Evolutionary conservation across 805 yeast genomes (phyloP).

Genomic region (Pichia californica): DNA sequence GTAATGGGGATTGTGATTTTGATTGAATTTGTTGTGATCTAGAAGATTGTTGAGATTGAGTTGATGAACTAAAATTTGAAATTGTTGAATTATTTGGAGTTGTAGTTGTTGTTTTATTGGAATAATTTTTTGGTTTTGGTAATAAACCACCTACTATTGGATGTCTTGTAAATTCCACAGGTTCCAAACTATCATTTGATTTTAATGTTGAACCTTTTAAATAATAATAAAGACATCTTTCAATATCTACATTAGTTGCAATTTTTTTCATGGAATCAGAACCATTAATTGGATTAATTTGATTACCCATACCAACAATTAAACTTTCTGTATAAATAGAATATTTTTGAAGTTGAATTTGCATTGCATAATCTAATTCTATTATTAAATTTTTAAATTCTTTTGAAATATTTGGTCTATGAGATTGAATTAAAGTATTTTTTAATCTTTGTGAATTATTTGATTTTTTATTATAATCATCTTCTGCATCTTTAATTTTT

Average conservation of each 20-base stretch:
- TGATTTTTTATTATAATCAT: slow-evolving; percentile 77
- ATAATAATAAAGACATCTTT: slow-evolving; percentile 69
- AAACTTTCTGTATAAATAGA: slow-evolving; percentile 83
- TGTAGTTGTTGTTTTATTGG: background rate
- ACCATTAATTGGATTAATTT: slow-evolving; percentile 64
- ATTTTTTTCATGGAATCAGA: slow-evolving; percentile 60
- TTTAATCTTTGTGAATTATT: slow-evolving; percentile 65
- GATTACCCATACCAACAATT: slow-evolving; percentile 77
- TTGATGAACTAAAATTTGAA: slow-evolving; percentile 3
- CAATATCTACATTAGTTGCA: slow-evolving; percentile 77
- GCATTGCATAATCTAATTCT: slow-evolving; percentile 85
- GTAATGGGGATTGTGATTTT: background rate
- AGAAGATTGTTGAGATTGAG: no score
- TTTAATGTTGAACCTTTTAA: slow-evolving; percentile 32
- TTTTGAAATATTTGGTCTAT: slow-evolving; percentile 71
- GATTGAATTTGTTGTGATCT: no score
- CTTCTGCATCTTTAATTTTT: slow-evolving; percentile 79
- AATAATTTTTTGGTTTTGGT: background rate
- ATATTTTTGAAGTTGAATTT: slow-evolving; percentile 81
- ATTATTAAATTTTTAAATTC: slow-evolving; percentile 70
- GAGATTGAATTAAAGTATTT: slow-evolving; percentile 61
- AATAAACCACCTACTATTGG: slow-evolving; percentile 44
- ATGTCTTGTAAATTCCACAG: slow-evolving; percentile 68
- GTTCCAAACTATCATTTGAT: slow-evolving; percentile 39
- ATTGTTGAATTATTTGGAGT: background rate